Evolutionary conservation across 2,329 filamentous ascomycete genomes (phyloP).

Genomic region (Taxawa tesnikishii): DNA sequence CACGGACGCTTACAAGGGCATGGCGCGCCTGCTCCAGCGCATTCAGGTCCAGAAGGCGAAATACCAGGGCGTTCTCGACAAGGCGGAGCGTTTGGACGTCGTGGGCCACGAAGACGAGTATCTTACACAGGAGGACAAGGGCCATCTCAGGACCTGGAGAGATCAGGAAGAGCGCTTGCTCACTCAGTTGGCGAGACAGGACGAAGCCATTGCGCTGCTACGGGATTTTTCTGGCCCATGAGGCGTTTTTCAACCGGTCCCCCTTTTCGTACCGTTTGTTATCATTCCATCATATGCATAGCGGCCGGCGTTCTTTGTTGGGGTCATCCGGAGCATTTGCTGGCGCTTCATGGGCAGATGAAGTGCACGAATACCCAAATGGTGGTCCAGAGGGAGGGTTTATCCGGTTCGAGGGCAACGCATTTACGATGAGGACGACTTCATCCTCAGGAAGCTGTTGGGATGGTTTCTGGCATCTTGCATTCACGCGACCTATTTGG

Average conservation of each 20-base stretch:
- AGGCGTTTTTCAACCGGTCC: neutral
- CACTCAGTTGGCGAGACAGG: constrained; percentile 66
- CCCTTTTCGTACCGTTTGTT: neutral
- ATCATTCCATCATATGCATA: constrained; percentile 4
- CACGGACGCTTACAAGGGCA: constrained; percentile 77
- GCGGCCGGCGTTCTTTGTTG: constrained; percentile 11
- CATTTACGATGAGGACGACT: neutral
- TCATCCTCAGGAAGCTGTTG: neutral
- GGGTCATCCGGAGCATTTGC: neutral
- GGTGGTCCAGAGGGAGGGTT: neutral
- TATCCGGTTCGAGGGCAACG: neutral
- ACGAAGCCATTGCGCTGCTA: constrained; percentile 73
- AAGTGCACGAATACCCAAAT: neutral
- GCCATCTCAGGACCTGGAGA: constrained; percentile 52
- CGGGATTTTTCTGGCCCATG: constrained; percentile 42
- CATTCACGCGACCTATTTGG: neutral
- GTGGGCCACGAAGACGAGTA: constrained; percentile 72
- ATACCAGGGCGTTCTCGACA: constrained; percentile 60
- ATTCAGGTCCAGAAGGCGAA: constrained; percentile 63
- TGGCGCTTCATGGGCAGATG: neutral
- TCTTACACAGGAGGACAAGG: constrained; percentile 61
- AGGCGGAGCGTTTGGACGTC: constrained; percentile 77
- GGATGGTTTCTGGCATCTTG: neutral
- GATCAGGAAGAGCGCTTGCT: constrained; percentile 58
- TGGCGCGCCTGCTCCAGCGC: constrained; percentile 74